Percentiles rank a stretch among this genome's conserved stretches.
phyloP scores from a whole-genome alignment of 805 yeast species.

The Wickerhamomyces queroliae region DNA sequence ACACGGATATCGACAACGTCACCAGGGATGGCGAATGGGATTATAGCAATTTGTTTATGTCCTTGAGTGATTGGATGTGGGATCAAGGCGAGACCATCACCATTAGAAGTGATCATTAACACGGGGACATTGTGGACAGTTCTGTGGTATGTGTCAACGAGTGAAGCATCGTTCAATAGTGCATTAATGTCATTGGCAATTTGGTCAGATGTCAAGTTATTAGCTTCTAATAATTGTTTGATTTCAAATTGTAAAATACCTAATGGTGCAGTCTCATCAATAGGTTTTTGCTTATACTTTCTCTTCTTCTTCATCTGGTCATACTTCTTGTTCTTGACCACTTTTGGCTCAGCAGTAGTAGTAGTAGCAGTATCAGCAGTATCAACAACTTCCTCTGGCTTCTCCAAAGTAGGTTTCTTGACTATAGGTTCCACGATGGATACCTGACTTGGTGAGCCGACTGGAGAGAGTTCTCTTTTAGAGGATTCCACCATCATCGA shows the following conservation, averaged over 20 bases:
- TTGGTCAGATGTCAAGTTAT: constrained; percentile 36
- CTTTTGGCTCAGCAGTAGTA: not conserved
- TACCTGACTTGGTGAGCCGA: not conserved
- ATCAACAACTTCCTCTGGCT: constrained; percentile 1
- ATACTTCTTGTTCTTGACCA: constrained; percentile 1
- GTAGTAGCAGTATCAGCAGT: constrained; percentile 1
- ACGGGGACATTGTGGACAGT: constrained; percentile 53
- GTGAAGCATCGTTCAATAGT: constrained; percentile 53
- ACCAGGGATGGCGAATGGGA: constrained; percentile 89
- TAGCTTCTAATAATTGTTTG: constrained; percentile 42
- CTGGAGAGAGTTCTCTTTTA: constrained; percentile 11
- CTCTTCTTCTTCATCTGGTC: constrained; percentile 28
- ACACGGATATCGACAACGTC: constrained; percentile 68
- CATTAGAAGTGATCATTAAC: constrained; percentile 61
- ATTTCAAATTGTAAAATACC: constrained; percentile 80
- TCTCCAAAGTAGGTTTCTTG: not conserved
- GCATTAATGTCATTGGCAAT: constrained; percentile 61
- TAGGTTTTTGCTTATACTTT: constrained; percentile 56
- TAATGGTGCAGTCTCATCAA: constrained; percentile 72
- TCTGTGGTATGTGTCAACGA: constrained; percentile 48
- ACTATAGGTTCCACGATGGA: constrained; percentile 4
- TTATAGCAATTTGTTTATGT: constrained; percentile 55
- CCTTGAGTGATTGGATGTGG: constrained; percentile 46
- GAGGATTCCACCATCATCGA: constrained; percentile 4
- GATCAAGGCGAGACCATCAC: constrained; percentile 79